phyloP scores from a whole-genome alignment of 2,329 filamentous ascomycete species.

The Pestalotiopsis sp. region DNA sequence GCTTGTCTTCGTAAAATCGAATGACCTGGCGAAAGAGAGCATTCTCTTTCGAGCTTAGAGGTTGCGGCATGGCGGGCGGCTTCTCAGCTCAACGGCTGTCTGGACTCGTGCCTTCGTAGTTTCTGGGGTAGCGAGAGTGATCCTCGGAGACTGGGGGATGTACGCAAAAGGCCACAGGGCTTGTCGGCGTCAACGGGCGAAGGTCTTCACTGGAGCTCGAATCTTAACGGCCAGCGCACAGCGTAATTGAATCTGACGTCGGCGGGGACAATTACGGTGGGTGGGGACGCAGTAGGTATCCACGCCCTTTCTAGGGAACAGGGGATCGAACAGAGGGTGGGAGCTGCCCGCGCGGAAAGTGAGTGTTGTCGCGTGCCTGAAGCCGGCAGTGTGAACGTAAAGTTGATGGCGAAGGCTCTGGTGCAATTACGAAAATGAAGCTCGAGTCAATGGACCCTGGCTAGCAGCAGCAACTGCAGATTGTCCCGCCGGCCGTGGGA shows the following conservation, averaged over 20 bases:
- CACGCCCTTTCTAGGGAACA: not conserved
- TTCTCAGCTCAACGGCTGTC: constrained; percentile 13
- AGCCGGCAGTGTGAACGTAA: not conserved
- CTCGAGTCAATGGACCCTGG: not conserved
- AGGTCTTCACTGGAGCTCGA: not conserved
- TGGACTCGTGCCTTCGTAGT: not conserved
- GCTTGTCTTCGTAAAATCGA: constrained; percentile 96
- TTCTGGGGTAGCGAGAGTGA: constrained; percentile 13
- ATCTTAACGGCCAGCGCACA: not conserved
- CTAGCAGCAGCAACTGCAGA: not conserved
- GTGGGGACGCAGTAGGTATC: not conserved
- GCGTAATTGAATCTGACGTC: not conserved
- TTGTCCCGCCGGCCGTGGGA: constrained; percentile 8
- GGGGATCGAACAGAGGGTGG: not conserved
- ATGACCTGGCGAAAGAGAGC: constrained; percentile 94
- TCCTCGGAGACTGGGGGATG: not conserved
- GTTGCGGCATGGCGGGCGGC: constrained; percentile 64
- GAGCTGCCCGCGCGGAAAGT: not conserved
- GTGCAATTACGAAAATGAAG: not conserved
- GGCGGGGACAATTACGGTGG: not conserved
- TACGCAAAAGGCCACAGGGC: not conserved
- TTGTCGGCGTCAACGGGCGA: not conserved
- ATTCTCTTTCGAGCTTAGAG: constrained; percentile 82
- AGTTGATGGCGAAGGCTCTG: not conserved
- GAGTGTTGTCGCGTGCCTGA: not conserved